Base-by-base conservation (phyloP, 2,329 filamentous ascomycete species). In the Sarocladium oryzae region DNA sequence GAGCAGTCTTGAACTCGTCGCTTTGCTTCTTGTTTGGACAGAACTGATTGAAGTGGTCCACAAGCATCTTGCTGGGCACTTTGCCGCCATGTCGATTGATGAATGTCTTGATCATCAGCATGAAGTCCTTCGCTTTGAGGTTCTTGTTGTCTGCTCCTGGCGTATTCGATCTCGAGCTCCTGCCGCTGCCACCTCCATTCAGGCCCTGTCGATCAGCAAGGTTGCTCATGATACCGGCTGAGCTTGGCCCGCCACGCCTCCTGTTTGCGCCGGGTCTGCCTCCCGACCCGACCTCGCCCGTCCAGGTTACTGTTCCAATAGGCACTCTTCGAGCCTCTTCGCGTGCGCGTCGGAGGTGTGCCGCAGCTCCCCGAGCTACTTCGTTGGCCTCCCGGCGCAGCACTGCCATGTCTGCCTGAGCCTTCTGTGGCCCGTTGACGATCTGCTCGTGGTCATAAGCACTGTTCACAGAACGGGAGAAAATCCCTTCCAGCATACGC, bases 381-480 rank as follows among this genome's bases (percentile, higher is more conserved):
- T 82, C 80, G 60, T 86, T 85, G 1, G 92, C 92, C 68, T 96
- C 90, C 9, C 83, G 80, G 57, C 89, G 85, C 45, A 96, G 82
- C 57, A 95, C 85, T 21, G 79, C 79, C 4, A 84, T 83, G 60
- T 96, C 88, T 0, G 89, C 87, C 55, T 82, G 78, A 16, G 88
- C 72, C 51, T 82, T 82, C 49, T 81, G 81, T 58, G 83, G 86
- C 35, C 86, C 86, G 57, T 85, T 88, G 60, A 97, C 81, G 60
- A 97, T 95, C 50, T 89, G 81, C 57, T 97, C 93, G 63, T 99
- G 93, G 60, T 96, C 89, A 40, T 96, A 81, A 0, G 91, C 89
- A n/a, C 87, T 90, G 60, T 95, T 90, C 1, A 97, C 87, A 2
- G 89, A 87, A 36, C 85, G 83, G 1, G 90, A 85, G 63, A 97